These are phyloP conservation scores for Conringia planisiliqua DNA, from an alignment of 345 rosid species.

Conservation along the genomic window DNA sequence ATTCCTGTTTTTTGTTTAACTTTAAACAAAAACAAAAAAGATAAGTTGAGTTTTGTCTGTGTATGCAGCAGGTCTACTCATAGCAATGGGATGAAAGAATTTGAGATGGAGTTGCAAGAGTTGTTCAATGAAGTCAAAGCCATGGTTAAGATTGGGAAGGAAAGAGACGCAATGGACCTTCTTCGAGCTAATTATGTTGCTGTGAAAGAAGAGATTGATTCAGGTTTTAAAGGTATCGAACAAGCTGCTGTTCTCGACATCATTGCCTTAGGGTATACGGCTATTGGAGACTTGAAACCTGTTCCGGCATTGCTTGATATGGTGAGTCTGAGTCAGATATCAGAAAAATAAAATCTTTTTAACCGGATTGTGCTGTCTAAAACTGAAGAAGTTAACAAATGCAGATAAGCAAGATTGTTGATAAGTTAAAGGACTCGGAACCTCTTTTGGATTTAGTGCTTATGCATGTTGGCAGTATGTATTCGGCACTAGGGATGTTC, in stretches of 20 bases:
- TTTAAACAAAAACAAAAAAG: background rate
- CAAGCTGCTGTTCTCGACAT: constrained; percentile 81
- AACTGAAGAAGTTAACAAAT: background rate
- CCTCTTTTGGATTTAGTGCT: constrained; percentile 69
- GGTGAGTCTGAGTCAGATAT: constrained; percentile 39
- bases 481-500: constrained; percentile 60
- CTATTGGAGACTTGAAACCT: constrained; percentile 58
- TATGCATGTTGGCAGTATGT: constrained; percentile 79
- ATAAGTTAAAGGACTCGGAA: constrained; percentile 43
- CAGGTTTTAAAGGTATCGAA: constrained; percentile 57
- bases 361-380: background rate
- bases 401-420: constrained; percentile 68
- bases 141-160: constrained; percentile 54
- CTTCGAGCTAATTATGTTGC: constrained; percentile 81
- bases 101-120: constrained; percentile 67
- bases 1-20: background rate
- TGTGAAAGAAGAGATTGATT: constrained; percentile 60
- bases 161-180: constrained; percentile 58
- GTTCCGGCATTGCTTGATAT: constrained; percentile 45
- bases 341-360: background rate
- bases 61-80: constrained; percentile 40
- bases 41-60: constrained; percentile 6
- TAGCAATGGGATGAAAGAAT: constrained; percentile 42
- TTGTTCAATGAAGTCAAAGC: constrained; percentile 65
- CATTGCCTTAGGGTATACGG: constrained; percentile 72